These are phyloP conservation scores for Aspergillus pseudotamarii DNA, from an alignment of 2,329 filamentous ascomycete species.

Conservation along the genomic window DNA sequence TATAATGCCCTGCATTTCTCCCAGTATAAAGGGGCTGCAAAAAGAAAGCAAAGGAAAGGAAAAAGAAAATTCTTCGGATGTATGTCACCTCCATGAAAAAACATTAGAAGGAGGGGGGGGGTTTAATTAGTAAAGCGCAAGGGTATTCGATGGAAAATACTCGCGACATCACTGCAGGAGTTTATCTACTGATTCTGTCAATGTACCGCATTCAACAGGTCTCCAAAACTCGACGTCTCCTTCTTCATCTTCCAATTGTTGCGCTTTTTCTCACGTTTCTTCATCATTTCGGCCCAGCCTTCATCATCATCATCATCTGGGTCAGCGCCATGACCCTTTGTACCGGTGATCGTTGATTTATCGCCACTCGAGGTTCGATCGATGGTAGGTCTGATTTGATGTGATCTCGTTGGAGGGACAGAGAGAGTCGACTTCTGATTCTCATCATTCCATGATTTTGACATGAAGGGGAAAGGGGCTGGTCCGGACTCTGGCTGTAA, in stretches of 20 bases:
- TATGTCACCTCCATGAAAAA: not conserved
- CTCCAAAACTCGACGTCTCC: constrained; percentile 37
- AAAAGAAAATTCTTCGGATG: not conserved
- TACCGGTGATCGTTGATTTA: constrained; percentile 20
- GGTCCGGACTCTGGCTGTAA: constrained; percentile 45
- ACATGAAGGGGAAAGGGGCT: constrained; percentile 34
- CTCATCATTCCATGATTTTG: constrained; percentile 43
- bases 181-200: constrained; percentile 23
- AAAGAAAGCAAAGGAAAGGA: constrained; percentile 1
- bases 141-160: constrained; percentile 9
- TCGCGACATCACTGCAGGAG: constrained; percentile 10
- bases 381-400: constrained; percentile 32
- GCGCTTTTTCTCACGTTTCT: constrained; percentile 53
- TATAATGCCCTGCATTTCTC: not conserved
- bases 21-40: constrained; percentile 5
- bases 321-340: constrained; percentile 20
- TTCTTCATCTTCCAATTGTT: constrained; percentile 50
- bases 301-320: constrained; percentile 53
- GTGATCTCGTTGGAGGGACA: constrained; percentile 24
- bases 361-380: constrained; percentile 32
- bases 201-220: constrained; percentile 42
- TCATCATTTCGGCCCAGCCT: constrained; percentile 55
- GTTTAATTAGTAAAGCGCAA: constrained; percentile 6
- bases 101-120: not conserved
- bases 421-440: constrained; percentile 31